These are phyloP conservation scores for Hyphopichia wangnamkhiaoensis DNA, from an alignment of 1,139 yeast species.

Conservation along the genomic window DNA sequence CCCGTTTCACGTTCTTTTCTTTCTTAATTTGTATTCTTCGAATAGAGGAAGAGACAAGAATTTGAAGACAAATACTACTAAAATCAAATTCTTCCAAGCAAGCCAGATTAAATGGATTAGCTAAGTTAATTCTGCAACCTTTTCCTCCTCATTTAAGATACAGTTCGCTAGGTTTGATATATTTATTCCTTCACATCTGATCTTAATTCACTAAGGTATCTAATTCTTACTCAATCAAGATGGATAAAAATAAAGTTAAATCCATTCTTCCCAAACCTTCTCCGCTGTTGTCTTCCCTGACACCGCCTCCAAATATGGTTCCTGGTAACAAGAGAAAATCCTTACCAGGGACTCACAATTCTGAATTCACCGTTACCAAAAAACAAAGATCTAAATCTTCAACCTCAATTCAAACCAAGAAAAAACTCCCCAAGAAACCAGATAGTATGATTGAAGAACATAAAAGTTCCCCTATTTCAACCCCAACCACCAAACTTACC, in stretches of 20 bases:
- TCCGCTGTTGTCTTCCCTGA: constrained; percentile 10
- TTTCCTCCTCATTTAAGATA: neutral
- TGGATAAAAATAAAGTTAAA: constrained; percentile 44
- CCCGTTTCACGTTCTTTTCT: no score
- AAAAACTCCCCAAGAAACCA: constrained; percentile 4
- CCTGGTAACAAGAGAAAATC: constrained; percentile 10
- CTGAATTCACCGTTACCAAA: constrained; percentile 8
- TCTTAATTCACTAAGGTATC: no score
- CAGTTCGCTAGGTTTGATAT: no score
- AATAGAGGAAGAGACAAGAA: no score
- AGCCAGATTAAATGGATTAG: no score
- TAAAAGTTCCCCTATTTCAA: neutral
- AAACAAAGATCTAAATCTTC: constrained; percentile 14
- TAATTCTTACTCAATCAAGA: no score
- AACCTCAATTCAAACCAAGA: constrained; percentile 5
- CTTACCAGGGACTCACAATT: constrained; percentile 4
- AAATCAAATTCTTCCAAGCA: no score
- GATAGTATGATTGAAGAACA: neutral
- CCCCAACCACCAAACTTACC: neutral
- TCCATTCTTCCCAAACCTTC: constrained; percentile 35
- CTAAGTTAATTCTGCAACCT: neutral
- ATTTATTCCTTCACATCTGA: constrained; percentile 4
- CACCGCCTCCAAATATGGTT: constrained; percentile 11
- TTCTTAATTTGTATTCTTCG: no score
- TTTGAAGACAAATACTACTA: no score